Evolutionary conservation across 495 filamentous ascomycete species (phyloP).

Genomic region (Talaromyces wortmannii): DNA sequence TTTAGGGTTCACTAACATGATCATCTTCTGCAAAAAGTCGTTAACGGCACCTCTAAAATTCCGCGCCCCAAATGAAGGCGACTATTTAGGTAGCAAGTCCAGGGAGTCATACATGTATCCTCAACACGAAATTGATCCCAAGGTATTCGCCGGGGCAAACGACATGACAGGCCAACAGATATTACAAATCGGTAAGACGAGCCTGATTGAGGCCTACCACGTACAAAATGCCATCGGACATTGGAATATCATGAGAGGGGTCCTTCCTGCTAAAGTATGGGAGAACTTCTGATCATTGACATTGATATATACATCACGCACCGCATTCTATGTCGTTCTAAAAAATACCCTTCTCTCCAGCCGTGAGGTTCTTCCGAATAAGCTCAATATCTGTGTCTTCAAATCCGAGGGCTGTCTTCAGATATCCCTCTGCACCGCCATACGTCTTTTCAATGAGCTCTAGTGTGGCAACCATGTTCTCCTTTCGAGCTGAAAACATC

Average conservation of each 20-base stretch:
- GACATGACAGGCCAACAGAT: slow-evolving; percentile 19
- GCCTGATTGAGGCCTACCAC: slow-evolving; percentile 61
- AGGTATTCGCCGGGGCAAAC: slow-evolving; percentile 30
- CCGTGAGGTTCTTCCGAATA: slow-evolving; percentile 6
- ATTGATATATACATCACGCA: neutral
- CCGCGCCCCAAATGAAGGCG: slow-evolving; percentile 54
- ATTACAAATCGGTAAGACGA: slow-evolving; percentile 49
- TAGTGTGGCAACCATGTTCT: slow-evolving; percentile 15
- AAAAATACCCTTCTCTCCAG: slow-evolving; percentile 5
- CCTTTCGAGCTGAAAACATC: slow-evolving; percentile 8
- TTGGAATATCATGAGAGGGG: slow-evolving; percentile 85
- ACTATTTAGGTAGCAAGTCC: slow-evolving; percentile 66
- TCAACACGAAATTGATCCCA: slow-evolving; percentile 59
- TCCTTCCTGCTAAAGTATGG: slow-evolving; percentile 76
- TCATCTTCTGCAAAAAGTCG: slow-evolving; percentile 50
- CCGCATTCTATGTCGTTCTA: neutral
- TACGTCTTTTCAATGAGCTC: slow-evolving; percentile 8
- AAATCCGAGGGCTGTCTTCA: slow-evolving; percentile 6
- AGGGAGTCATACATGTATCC: slow-evolving; percentile 65
- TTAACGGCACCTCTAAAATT: slow-evolving; percentile 48
- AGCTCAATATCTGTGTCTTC: slow-evolving; percentile 5
- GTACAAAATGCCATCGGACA: slow-evolving; percentile 70
- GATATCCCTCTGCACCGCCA: slow-evolving; percentile 10
- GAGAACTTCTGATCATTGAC: slow-evolving; percentile 47
- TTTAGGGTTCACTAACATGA: slow-evolving; percentile 85